A percentile compares a stretch with the other conserved stretches of the same genome.
These are phyloP conservation scores for Euphorbia lathyris DNA, from an alignment of 345 rosid genomes.

Conservation along the genomic window DNA sequence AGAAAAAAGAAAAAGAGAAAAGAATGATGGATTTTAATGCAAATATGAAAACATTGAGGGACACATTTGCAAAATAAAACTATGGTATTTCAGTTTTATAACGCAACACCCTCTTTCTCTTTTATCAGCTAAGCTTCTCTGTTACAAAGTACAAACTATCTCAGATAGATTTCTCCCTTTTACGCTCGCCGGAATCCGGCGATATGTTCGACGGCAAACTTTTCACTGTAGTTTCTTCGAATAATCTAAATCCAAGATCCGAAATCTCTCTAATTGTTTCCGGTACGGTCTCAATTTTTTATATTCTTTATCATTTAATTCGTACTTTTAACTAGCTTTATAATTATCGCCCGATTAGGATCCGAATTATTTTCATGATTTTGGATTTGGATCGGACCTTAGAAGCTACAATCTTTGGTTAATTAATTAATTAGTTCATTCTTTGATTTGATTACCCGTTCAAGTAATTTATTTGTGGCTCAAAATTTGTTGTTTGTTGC, in stretches of 20 bases:
- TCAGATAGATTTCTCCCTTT: slow-evolving; percentile 17
- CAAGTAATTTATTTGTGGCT: not conserved
- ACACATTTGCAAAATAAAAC: slow-evolving; percentile 5
- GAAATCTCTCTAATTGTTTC: slow-evolving; percentile 3
- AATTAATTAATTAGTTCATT: slow-evolving; percentile 2
- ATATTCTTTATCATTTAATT: not conserved
- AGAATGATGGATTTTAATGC: not conserved
- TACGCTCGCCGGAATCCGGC: slow-evolving; percentile 49
- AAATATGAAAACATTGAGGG: slow-evolving; percentile 15
- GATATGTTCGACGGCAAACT: slow-evolving; percentile 24
- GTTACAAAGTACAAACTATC: slow-evolving; percentile 15
- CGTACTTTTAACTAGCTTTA: not conserved
- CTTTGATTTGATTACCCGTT: not conserved
- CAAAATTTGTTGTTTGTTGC: not conserved
- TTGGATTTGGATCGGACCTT: slow-evolving; percentile 26
- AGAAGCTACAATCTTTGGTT: not conserved
- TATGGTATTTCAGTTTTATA: slow-evolving; percentile 14
- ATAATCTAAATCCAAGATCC: slow-evolving; percentile 26
- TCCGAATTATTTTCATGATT: slow-evolving; percentile 17
- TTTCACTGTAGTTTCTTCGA: slow-evolving; percentile 19
- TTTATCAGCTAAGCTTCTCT: slow-evolving; percentile 15
- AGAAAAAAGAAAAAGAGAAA: not conserved
- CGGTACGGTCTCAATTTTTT: slow-evolving; percentile 23
- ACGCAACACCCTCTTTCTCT: not conserved
- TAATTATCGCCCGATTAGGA: slow-evolving; percentile 16